Base-by-base conservation (phyloP, 805 yeast species). In the Cephaloascus fragrans region DNA sequence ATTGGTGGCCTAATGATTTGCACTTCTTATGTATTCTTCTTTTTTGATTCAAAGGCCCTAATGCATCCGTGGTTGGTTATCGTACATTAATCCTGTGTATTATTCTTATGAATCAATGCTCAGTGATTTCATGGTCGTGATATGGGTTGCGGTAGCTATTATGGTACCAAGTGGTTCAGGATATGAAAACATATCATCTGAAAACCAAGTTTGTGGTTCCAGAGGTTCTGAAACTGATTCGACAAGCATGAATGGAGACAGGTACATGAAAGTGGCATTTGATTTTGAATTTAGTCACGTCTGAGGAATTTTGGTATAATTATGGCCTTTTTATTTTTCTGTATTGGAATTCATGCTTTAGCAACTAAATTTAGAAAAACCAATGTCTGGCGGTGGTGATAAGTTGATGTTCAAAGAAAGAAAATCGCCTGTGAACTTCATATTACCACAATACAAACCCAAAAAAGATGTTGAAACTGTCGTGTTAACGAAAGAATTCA, bases 261-360 rank as follows among this genome's bases (percentile, higher is more conserved):
- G 59, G 34, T 63, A 66, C 61, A 56, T 50, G 48, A 53, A 39
- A 31, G 47, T 51, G 42, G 52, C 68, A n/a, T 56, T 41, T 43
- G 45, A 50, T 36, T 64, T 60, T 47, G 44, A 42, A 38, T 47
- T 52, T 41, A 35, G 50, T 18, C 64, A 64, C 49, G 61, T 56
- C 47, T 62, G 69, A 61, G 63, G 51, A 61, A 59, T 44, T 49
- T 55, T 34, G 66, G 79, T 41, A 68, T 73, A 41, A 39, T 64
- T 40, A 42, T 70, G 47, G 71, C 54, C 3, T 71, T 64, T 47
- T 54, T 62, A 32, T 31, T 69, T 14, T 65, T 70, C 44, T 68
- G 68, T 53, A 45, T 71, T 10, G 38, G 35, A 15, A 34, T 55
- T 26, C 49, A 54, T 36, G 44, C 53, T 3, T 4, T 59, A 18